Base-by-base conservation (phyloP, 2,329 filamentous ascomycete species). In the Calonectria honghensis region DNA sequence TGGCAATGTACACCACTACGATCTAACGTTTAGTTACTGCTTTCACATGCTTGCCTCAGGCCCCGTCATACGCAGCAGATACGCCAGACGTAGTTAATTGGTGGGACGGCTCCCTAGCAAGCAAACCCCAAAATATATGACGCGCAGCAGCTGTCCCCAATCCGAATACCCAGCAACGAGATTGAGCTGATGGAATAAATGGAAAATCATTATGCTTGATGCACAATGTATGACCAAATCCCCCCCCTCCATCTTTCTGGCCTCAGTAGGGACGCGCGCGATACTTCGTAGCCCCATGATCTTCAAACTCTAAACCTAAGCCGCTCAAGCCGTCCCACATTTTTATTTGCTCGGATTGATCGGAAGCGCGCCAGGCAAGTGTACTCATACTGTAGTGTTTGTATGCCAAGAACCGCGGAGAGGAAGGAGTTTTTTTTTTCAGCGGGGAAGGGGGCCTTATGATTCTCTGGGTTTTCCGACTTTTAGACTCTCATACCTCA, bases 1-100 rank as follows among this genome's bases (percentile, higher is more conserved):
- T 51, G 45, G 45, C 63, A 16, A 51, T 67, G 31, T n/a, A n/a
- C 31, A 32, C n/a, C 35, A 41, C 16, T 9, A 29, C 16, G 32
- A 14, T 6, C 41, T 9, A 31, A 61, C n/a, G 24, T 48, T 48
- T 9, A 32, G 45, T 45, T 68, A 6, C 32, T 13, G 35, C 24
- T 48, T 61, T 61, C 52, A 61, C 67, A 69, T 69, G 67, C 31
- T 50, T 39, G 24, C 67, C 61, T 65, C 35, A 24, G 24, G 24
- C 24, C 24, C 24, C 24, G 24, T 24, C 24, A 24, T 24, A 24
- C 24, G 24, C 24, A 16, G 32, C 16, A 63, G 27, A 27, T 27
- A 64, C 39, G 59, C 32, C 39, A 64, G 37, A 29, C 10, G 29
- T 48, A 18, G 3, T 45, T 16, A 10, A 50, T 50, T 65, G 29